A percentile compares a stretch with the other conserved stretches of the same genome.
Conservation (phyloP, 352 stramenopile genomes). For the Aphanomyces astaci region DNA sequence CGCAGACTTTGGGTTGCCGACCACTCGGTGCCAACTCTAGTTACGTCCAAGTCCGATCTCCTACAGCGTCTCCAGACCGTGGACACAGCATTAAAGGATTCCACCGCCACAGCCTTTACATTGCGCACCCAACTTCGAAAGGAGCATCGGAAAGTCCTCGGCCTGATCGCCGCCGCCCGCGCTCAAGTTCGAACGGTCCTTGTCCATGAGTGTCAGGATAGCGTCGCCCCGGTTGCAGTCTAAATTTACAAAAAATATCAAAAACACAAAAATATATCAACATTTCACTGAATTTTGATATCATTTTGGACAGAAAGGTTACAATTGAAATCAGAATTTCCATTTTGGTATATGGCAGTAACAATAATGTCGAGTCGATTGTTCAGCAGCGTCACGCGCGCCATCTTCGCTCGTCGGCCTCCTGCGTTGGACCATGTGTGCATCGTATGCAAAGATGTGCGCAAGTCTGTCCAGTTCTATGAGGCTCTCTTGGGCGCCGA, state of each 20-base stretch:
- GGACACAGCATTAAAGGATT: conserved; percentile 4
- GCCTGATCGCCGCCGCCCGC: background rate
- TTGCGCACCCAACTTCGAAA: conserved; percentile 11
- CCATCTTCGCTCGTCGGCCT: background rate
- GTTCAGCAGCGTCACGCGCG: background rate
- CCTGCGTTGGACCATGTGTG: conserved; percentile 16
- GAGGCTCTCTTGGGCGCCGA: background rate
- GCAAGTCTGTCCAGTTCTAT: conserved; percentile 11
- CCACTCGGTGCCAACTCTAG: background rate
- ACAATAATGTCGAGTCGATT: background rate
- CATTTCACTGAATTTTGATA: too few relatives aligned
- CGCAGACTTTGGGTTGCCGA: background rate
- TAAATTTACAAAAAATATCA: background rate
- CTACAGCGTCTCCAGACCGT: background rate
- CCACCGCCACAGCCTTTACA: conserved; percentile 4
- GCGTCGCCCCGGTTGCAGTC: background rate
- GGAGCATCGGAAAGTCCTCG: conserved; percentile 19
- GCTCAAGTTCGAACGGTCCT: background rate
- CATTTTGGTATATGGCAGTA: too few relatives aligned
- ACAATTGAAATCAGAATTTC: too few relatives aligned
- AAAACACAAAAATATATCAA: too few relatives aligned
- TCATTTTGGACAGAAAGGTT: too few relatives aligned
- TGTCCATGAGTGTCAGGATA: background rate
- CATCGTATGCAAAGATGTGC: conserved; percentile 14
- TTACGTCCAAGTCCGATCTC: conserved; percentile 5